A percentile compares a stretch with the other conserved stretches of the same genome.
Evolutionary conservation across 1,284 basidiomycete species (phyloP).

Genomic region (Cryptococcus sp.): DNA sequence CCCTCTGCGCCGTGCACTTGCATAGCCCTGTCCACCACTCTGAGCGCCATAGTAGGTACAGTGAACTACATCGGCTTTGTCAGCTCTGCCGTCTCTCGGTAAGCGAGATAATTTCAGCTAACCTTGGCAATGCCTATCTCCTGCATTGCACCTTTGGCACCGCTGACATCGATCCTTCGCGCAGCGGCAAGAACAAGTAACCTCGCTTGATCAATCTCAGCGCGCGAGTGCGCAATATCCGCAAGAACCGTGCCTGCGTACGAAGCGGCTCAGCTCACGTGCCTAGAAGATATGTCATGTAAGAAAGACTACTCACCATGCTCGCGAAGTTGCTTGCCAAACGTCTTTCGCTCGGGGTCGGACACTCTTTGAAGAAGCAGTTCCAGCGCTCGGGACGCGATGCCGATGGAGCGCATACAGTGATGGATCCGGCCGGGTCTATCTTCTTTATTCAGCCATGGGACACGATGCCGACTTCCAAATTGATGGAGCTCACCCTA

Average conservation of each 20-base stretch:
- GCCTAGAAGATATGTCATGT: background rate
- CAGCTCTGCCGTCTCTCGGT: background rate
- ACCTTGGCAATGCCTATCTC: slow-evolving; percentile 98
- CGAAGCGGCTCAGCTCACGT: background rate
- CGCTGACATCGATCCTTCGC: slow-evolving; percentile 84
- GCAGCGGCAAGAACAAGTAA: slow-evolving; percentile 90
- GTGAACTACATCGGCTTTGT: slow-evolving; percentile 66
- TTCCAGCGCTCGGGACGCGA: slow-evolving; percentile 81
- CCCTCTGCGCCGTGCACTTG: slow-evolving; percentile 95
- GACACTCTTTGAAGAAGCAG: slow-evolving; percentile 89
- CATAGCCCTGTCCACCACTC: slow-evolving; percentile 89
- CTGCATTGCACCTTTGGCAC: slow-evolving; percentile 92
- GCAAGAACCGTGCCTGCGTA: slow-evolving; percentile 75
- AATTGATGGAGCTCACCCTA: slow-evolving; percentile 65
- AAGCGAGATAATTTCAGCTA: slow-evolving; percentile 20
- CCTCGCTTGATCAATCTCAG: slow-evolving; percentile 86
- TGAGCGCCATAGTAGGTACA: slow-evolving; percentile 83
- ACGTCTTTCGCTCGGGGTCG: slow-evolving; percentile 85
- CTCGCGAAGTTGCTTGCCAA: slow-evolving; percentile 86
- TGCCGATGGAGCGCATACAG: slow-evolving; percentile 95
- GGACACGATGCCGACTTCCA: too few relatives aligned
- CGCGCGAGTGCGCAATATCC: slow-evolving; percentile 86
- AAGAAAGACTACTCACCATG: slow-evolving; percentile 64
- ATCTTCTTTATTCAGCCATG: background rate
- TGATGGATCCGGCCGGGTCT: slow-evolving; percentile 96